Conservation (phyloP, 345 rosid genomes). For the Tarenaya hassleriana region DNA sequence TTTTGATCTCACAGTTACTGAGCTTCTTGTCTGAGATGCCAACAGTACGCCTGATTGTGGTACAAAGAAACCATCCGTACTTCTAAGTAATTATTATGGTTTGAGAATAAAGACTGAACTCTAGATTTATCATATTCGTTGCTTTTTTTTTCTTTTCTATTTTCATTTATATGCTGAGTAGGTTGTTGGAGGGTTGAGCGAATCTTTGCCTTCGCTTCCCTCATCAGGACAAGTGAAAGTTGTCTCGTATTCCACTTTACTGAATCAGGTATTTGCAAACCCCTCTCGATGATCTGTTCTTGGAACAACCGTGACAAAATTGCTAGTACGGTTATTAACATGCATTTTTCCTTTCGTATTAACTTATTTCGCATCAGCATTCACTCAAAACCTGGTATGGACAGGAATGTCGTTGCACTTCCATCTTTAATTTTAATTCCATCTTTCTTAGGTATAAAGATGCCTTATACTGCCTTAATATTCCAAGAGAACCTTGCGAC, state of each 20-base stretch:
- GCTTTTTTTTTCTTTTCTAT: conserved; percentile 20
- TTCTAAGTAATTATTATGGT: background rate
- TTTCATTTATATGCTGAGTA: conserved; percentile 23
- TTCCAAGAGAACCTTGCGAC: too few species aligned
- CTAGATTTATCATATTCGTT: conserved; percentile 4
- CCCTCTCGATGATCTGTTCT: conserved; percentile 13
- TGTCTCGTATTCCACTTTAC: conserved; percentile 63
- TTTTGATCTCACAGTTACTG: conserved; percentile 61
- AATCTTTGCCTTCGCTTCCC: conserved; percentile 76
- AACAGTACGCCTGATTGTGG: conserved; percentile 77
- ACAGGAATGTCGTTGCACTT: too few species aligned
- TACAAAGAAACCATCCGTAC: conserved; percentile 27
- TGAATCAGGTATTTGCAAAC: conserved; percentile 58
- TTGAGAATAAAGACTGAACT: background rate
- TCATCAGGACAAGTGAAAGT: conserved; percentile 61
- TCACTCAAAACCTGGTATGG: too few species aligned
- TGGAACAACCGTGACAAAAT: background rate
- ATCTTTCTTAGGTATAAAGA: too few species aligned
- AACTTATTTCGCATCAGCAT: too few species aligned
- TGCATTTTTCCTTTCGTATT: background rate
- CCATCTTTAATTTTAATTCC: too few species aligned
- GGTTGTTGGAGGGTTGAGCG: conserved; percentile 93
- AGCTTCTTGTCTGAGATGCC: conserved; percentile 81
- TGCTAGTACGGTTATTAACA: background rate
- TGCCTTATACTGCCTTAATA: too few species aligned